These are phyloP conservation scores for Lathyrus oleraceus DNA, from an alignment of 306 rosid species.

Conservation along the genomic window DNA sequence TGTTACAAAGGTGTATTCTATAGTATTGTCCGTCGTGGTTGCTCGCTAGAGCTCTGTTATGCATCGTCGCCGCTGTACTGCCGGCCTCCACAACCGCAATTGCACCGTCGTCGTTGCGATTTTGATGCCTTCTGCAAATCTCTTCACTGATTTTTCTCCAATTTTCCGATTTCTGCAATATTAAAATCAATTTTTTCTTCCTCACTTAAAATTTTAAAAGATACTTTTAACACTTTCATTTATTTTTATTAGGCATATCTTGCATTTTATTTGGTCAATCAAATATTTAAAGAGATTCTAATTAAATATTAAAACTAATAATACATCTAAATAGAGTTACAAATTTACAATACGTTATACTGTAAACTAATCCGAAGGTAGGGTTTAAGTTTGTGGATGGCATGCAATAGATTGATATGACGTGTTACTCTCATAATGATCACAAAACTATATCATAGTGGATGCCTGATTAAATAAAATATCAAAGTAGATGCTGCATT, in stretches of 20 bases:
- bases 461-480: neutral
- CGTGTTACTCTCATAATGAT: neutral
- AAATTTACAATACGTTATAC: neutral
- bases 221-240: neutral
- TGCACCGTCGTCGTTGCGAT: too few relatives aligned
- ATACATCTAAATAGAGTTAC: slow-evolving; percentile 4
- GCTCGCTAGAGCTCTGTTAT: too few relatives aligned
- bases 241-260: slow-evolving; percentile 1
- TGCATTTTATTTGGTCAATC: slow-evolving; percentile 11
- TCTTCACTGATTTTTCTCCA: too few relatives aligned
- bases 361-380: neutral
- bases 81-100: too few relatives aligned
- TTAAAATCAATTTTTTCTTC: too few relatives aligned
- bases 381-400: neutral
- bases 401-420: neutral
- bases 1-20: too few relatives aligned
- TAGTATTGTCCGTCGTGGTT: too few relatives aligned
- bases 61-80: too few relatives aligned
- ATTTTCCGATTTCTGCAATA: too few relatives aligned
- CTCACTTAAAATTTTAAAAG: too few relatives aligned
- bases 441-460: neutral
- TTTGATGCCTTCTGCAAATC: too few relatives aligned
- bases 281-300: slow-evolving; percentile 16
- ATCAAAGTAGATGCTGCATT: neutral
- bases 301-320: neutral